Base-by-base conservation (phyloP, 306 rosid genomes). In the Cucurbita maxima region DNA sequence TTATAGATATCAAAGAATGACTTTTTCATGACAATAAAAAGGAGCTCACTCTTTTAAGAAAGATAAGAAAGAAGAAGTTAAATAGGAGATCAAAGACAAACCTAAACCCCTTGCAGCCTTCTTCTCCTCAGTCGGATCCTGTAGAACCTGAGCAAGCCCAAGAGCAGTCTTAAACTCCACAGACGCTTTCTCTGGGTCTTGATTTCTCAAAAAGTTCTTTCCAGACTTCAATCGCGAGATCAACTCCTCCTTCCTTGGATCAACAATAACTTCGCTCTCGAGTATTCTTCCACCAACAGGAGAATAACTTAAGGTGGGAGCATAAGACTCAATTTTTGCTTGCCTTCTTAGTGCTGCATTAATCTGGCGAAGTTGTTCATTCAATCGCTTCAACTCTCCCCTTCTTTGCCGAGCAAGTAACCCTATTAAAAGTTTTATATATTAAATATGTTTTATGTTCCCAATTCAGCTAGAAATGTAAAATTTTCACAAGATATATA, bases 61-160 rank as follows among this genome's bases (percentile, higher is more conserved):
- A 22, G 47, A 47, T 68, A 48, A 22, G 22, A 68, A 68, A 20
- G 22, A 47, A 68, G 43, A 13, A 25, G 54, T 25, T 48, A 45
- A 68, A 38, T 10, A 67, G 37, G 70, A 43, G 48, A 78, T 12
- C 10, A 30, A 50, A 55, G 51, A 82, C 92, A 68, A 58, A 94
- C 99, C 99, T 88, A 94, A 75, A 68, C 99, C 99, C 80, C 99
- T 87, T 1, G 96, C 96, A 50, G 99, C 99, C 63, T 94, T 94
- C 84, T 94, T 94, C 85, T 91, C 99, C 83, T 89, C 92, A 19
- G 74, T 84, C 59, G 99, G 87, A 82, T 94, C 99, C 47, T 84
- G 79, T 56, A 91, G 61, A 77, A 38, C 80, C 79, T 82, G 91
- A 10, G 97, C 91, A 75, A 94, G 87, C 79, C 88, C 96, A 15